phyloP scores from a whole-genome alignment of 2,329 filamentous ascomycete genomes.

The Phialophora verrucosa region DNA sequence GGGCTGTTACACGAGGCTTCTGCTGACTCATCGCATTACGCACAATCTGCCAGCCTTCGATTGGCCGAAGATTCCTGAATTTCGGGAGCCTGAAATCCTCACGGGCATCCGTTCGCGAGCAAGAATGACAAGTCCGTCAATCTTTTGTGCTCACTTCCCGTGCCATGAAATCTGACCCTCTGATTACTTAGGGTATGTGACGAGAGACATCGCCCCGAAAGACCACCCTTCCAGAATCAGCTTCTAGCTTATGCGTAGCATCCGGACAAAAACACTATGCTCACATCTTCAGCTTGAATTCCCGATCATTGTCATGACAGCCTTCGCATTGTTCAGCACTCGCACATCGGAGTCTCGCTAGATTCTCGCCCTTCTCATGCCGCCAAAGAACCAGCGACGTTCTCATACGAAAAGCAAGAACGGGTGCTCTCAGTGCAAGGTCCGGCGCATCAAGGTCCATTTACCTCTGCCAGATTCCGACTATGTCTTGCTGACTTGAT shows the following conservation, averaged over 20 bases:
- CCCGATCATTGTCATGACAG: constrained; percentile 19
- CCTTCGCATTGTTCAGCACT: not conserved
- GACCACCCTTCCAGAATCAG: not conserved
- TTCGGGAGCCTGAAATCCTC: constrained; percentile 13
- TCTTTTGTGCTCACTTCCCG: not conserved
- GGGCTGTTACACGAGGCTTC: not conserved
- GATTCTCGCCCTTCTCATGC: constrained; percentile 30
- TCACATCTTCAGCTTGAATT: constrained; percentile 1
- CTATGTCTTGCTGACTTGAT: constrained; percentile 17
- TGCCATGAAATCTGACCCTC: not conserved
- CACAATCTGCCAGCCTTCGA: not conserved
- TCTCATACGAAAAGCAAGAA: constrained; percentile 49
- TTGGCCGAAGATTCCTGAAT: constrained; percentile 9
- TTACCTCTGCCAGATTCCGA: not conserved
- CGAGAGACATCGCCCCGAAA: not conserved
- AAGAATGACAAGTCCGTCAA: not conserved
- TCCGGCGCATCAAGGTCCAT: constrained; percentile 48
- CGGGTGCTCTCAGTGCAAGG: constrained; percentile 49
- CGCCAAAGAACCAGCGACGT: constrained; percentile 39
- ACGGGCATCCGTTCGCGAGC: not conserved
- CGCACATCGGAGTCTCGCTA: constrained; percentile 11
- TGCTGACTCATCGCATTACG: not conserved
- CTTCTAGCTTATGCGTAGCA: constrained; percentile 1
- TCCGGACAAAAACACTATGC: not conserved
- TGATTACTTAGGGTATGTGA: not conserved